Base-by-base conservation (phyloP, 441 rosid species). In the Aleurites moluccanus region DNA sequence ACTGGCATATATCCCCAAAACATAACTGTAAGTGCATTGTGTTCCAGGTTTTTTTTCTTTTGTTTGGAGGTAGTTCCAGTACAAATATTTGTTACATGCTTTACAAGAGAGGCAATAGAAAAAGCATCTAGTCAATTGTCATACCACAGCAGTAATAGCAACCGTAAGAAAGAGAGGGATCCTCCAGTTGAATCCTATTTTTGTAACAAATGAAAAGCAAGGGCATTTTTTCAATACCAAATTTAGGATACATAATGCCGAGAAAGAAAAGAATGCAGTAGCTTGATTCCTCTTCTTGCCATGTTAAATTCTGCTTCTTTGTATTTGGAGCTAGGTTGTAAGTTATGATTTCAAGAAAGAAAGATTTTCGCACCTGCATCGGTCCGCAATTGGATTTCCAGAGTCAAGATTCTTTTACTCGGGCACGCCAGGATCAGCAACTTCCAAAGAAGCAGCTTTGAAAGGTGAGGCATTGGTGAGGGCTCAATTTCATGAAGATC, bases 291-390 rank as follows among this genome's bases (percentile, higher is more conserved):
- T 65, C 35, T 53, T 18, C 44, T 38, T 61, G 2, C 35, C 53
- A 11, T 59, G 47, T 42, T 18, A 25, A 69, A 23, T n/a, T 16
- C 52, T 30, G 20, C 2, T 63, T 65, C 69, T 67, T 57, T 71
- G 27, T 27, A 3, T 16, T 45, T 77, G 52, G 21, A 49, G 50
- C 67, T 78, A 93, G 99, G 97, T 92, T 75, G 97, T 96, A 56
- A 90, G 99, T 69, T 96, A 93, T 75, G 97, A 96, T 71, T 96
- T 92, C 83, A 96, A 96, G 78, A 89, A 86, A 81, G 93, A 88
- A 67, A 91, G 99, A 67, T 96, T 96, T 73, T 85, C 91, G 5
- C 87, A 86, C 60, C 78, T 91, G 78, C 98, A 93, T 79, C 92
- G 99, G 10, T 74, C 90, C 40, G 97, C 98, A 16, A 88, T 96